phyloP scores from a whole-genome alignment of 495 filamentous ascomycete species.

The Penicillium daleae region DNA sequence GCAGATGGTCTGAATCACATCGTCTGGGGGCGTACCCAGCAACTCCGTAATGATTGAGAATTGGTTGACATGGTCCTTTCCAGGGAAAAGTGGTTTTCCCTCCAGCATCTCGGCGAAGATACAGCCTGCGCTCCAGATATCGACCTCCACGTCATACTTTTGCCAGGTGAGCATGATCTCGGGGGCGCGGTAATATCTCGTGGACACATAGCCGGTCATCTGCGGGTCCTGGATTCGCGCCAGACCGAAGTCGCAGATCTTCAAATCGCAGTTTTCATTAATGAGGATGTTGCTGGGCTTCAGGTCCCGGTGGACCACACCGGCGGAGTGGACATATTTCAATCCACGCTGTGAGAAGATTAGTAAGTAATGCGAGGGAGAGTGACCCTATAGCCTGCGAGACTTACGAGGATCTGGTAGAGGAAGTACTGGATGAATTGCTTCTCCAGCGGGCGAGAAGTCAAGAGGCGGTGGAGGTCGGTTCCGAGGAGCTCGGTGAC shows the following conservation, averaged over 20 bases:
- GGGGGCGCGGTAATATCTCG: slow-evolving; percentile 95
- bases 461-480: slow-evolving; percentile 92
- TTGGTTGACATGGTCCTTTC: slow-evolving; percentile 99
- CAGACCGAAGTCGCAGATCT: slow-evolving; percentile 98
- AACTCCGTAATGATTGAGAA: slow-evolving; percentile 99
- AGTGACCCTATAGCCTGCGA: background rate
- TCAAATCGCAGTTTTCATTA: slow-evolving; percentile 98
- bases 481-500: slow-evolving; percentile 97
- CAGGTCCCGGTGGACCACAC: slow-evolving; percentile 95
- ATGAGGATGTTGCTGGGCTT: slow-evolving; percentile 99
- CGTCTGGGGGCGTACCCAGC: slow-evolving; percentile 95
- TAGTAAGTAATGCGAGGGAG: slow-evolving; percentile 23
- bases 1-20: slow-evolving; percentile 97
- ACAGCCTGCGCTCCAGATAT: slow-evolving; percentile 99
- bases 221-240: slow-evolving; percentile 99
- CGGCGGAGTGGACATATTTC: slow-evolving; percentile 98
- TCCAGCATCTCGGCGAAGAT: slow-evolving; percentile 99
- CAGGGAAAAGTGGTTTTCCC: slow-evolving; percentile 96
- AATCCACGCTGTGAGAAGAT: slow-evolving; percentile 74
- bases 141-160: slow-evolving; percentile 98
- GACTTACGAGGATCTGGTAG: slow-evolving; percentile 89
- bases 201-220: slow-evolving; percentile 99
- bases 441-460: slow-evolving; percentile 94
- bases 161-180: slow-evolving; percentile 99
- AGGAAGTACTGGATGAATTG: slow-evolving; percentile 99